Base-by-base conservation (phyloP, 495 filamentous ascomycete genomes). In the Hypoxylon crocopeplum region DNA sequence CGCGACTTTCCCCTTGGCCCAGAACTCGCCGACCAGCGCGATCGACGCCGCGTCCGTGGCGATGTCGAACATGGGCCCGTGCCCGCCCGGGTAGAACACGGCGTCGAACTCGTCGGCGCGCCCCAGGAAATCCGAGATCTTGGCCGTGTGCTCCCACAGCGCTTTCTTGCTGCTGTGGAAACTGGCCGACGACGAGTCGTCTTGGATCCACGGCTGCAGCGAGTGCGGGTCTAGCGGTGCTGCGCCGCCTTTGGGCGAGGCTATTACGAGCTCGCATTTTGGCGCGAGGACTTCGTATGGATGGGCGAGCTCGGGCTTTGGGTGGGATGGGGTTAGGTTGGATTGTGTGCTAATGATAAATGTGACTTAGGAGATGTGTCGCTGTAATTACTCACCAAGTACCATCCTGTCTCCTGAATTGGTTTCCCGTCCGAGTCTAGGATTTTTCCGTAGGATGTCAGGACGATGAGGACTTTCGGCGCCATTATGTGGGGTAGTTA, bases 31-130 rank as follows among this genome's bases (percentile, higher is more conserved):
- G 62, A 84, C 82, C 1, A 87, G 69, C 0, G 71, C 56, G 42
- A 82, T 72, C 15, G 79, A 82, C 38, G 59, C 70, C 3, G 66
- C 21, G 60, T 81, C 75, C 7, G 58, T 67, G 20, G 71, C 72
- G 5, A 86, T 78, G 46, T 86, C 84, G 63, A 79, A 86, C 82
- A 86, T 86, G 34, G 84, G 84, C 17, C 84, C 85, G 61, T 87
- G 82, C 20, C 85, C 85, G 38, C 85, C 85, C 30, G 86, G 82
- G 58, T 81, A 85, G 69, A 82, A 86, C 27, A 87, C 75, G 13
- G 82, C 85, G 47, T 82, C 84, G 57, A 82, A 87, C 27, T 87
- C 82, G 7, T 51, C 67, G 0, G 75, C 82, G 19, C 76, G 73
- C 0, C 81, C 76, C 0, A 78, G 22, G 19, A 86, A 69, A 10